These are phyloP conservation scores for Blumeria hordei DNA, from an alignment of 2,329 filamentous ascomycete genomes.

Conservation along the genomic window DNA sequence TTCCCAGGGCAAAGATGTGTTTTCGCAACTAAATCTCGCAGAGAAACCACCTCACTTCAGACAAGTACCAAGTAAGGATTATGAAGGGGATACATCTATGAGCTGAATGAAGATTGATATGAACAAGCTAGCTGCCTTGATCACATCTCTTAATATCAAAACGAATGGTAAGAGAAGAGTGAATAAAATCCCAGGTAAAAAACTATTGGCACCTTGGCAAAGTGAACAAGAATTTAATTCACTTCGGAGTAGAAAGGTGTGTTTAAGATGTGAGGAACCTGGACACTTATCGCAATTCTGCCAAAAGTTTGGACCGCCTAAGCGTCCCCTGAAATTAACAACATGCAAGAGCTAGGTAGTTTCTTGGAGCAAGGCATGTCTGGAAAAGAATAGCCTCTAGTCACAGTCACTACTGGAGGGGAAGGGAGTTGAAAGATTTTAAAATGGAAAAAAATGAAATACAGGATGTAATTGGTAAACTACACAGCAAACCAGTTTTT, in stretches of 20 bases:
- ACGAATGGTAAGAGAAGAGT: neutral
- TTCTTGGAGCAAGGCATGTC: neutral
- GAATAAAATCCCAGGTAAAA: neutral
- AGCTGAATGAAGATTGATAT: neutral
- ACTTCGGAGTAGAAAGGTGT: neutral
- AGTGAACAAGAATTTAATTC: neutral
- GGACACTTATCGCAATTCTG: neutral
- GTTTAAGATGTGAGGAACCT: neutral
- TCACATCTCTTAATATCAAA: neutral
- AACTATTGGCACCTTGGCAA: neutral
- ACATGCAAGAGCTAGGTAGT: neutral
- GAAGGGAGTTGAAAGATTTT: neutral
- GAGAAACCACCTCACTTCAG: neutral
- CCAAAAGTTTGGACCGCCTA: neutral
- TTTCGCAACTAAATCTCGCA: neutral
- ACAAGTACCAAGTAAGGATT: neutral
- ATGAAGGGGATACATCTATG: neutral
- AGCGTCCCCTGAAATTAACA: neutral
- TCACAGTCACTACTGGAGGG: neutral
- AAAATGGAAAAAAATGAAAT: neutral
- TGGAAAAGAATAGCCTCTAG: constrained; percentile 1
- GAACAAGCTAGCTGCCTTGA: neutral
- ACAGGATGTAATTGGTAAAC: neutral
- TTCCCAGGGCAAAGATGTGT: neutral
- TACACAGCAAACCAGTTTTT: neutral